These are phyloP conservation scores for Cryptococcus hybrid DNA, from an alignment of 1,284 basidiomycete species.

Conservation along the genomic window DNA sequence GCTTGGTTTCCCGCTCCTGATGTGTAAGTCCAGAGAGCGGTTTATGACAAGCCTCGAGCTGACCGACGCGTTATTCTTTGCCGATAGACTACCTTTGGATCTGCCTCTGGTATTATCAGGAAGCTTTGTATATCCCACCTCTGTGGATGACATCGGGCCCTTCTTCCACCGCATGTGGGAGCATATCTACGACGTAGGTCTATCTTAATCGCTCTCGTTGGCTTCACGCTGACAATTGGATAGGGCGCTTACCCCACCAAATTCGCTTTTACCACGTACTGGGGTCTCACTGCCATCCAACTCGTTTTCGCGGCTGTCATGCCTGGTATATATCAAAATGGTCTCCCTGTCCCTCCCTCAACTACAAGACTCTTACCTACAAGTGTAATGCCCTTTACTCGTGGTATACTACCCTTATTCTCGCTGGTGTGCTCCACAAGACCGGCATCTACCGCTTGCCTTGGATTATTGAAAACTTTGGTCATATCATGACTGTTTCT, in stretches of 20 bases:
- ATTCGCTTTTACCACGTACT: constrained; percentile 86
- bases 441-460: constrained; percentile 85
- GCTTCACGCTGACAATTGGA: not conserved
- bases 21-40: constrained; percentile 42
- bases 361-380: constrained; percentile 90
- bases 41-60: not conserved
- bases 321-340: constrained; percentile 80
- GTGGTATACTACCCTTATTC: constrained; percentile 81
- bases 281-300: constrained; percentile 84
- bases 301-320: constrained; percentile 85
- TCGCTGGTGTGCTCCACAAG: constrained; percentile 74
- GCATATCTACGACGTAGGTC: constrained; percentile 70
- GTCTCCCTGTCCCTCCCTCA: constrained; percentile 85
- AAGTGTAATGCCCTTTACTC: constrained; percentile 93
- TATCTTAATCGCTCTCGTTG: not conserved
- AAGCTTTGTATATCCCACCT: constrained; percentile 70
- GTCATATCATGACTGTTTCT: constrained; percentile 91
- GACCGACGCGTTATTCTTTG: not conserved
- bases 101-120: constrained; percentile 95
- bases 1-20: constrained; percentile 73
- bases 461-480: constrained; percentile 95
- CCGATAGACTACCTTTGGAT: constrained; percentile 99
- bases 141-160: constrained; percentile 69
- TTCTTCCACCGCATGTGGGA: constrained; percentile 80
- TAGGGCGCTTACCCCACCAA: constrained; percentile 88